Evolutionary conservation across 1,284 basidiomycete species (phyloP).

Genomic region (Sanghuangporus weigelae): DNA sequence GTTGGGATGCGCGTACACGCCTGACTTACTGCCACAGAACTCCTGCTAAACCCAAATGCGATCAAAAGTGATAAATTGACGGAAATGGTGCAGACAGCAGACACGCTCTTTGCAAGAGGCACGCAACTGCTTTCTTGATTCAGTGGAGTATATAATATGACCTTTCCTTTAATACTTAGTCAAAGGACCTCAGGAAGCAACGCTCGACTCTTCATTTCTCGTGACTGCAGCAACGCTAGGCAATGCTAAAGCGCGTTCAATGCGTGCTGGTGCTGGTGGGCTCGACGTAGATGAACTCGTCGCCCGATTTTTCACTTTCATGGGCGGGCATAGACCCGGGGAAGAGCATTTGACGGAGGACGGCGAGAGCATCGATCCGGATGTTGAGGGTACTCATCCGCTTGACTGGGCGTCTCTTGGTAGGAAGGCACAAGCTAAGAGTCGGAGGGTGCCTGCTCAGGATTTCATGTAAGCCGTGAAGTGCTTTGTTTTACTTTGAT

Average conservation of each 20-base stretch:
- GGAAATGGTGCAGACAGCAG: slow-evolving; percentile 47
- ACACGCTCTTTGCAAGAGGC: slow-evolving; percentile 62
- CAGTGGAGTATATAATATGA: not conserved
- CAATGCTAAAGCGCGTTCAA: slow-evolving; percentile 77
- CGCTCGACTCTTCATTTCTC: slow-evolving; percentile 72
- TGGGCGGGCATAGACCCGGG: slow-evolving; percentile 54
- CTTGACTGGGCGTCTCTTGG: slow-evolving; percentile 75
- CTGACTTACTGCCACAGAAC: slow-evolving; percentile 17
- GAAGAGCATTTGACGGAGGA: slow-evolving; percentile 40
- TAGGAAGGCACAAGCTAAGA: slow-evolving; percentile 67
- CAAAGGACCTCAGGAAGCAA: slow-evolving; percentile 74
- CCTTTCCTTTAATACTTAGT: slow-evolving; percentile 44
- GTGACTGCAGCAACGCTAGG: slow-evolving; percentile 63
- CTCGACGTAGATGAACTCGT: slow-evolving; percentile 86
- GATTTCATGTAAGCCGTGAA: slow-evolving; percentile 66
- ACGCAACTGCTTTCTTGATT: slow-evolving; percentile 7
- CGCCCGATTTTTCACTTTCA: slow-evolving; percentile 59
- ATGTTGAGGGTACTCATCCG: slow-evolving; percentile 31
- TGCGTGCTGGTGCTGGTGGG: slow-evolving; percentile 75
- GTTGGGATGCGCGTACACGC: not conserved
- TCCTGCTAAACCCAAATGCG: slow-evolving; percentile 44
- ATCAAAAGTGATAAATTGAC: slow-evolving; percentile 51
- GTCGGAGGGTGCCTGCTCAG: slow-evolving; percentile 64
- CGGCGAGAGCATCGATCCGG: slow-evolving; percentile 39
- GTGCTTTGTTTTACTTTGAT: not conserved